Base-by-base conservation (phyloP, 495 filamentous ascomycete genomes). In the Penicillium malachiteum region DNA sequence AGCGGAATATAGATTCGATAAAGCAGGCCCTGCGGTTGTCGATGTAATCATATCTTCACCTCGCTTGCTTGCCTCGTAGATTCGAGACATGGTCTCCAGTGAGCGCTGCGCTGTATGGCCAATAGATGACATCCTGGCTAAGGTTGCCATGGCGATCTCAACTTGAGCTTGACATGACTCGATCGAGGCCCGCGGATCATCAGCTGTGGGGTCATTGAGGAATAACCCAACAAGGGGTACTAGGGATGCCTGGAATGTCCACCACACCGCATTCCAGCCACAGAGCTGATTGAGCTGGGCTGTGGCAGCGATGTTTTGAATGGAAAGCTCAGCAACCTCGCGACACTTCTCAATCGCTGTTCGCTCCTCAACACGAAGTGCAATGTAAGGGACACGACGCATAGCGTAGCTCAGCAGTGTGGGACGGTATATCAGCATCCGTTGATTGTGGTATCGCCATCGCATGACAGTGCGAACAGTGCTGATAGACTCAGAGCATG, bases 191-290 rank as follows among this genome's bases (percentile, higher is more conserved):
- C 69, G 83, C 66, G 58, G 76, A 65, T 70, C 83, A 53, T 78
- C 72, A 0, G 72, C 73, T 38, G 77, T 81, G 48, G 76, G 76
- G 66, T 82, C 82, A 60, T 85, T 82, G 75, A 86, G 84, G 61
- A 87, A 87, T 12, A 92, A 77, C 12, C 78, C 84, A 7, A 93
- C 78, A 3, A 93, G 78, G 0, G 89, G 89, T 17, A 93, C 85
- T 82, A 91, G 85, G 42, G 82, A 81, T 0, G 88, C 86, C 68
- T 93, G 89, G 76, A 89, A 92, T 42, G 88, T 77, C 67, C 90
- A 86, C 89, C 89, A 93, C 18, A 90, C 86, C 5, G 85, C 88
- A 70, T 89, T 89, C 89, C 89, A 92, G 5, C 88, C 88, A 14
- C 81, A 83, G 71, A 92, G 86, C 65, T 90, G 85, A 69, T 90